Conservation (phyloP, 495 filamentous ascomycete genomes). For the Neurospora sp. region DNA sequence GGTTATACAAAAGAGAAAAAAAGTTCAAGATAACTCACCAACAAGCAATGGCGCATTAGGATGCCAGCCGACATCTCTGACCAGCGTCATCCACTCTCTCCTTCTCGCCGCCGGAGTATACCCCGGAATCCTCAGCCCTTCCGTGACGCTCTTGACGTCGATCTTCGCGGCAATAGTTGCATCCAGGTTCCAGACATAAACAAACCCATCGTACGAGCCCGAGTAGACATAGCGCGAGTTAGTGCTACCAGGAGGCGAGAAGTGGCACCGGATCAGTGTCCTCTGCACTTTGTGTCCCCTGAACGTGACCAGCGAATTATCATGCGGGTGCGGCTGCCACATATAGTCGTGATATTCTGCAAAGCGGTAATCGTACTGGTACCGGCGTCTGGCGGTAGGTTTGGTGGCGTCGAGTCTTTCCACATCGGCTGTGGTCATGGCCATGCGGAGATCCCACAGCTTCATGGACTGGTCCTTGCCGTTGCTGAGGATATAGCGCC, state of each 20-base stretch:
- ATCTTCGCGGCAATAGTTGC: conserved; percentile 74
- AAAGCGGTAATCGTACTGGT: conserved; percentile 80
- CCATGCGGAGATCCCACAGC: conserved; percentile 85
- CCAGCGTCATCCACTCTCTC: conserved; percentile 62
- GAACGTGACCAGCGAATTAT: conserved; percentile 90
- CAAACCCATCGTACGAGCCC: conserved; percentile 76
- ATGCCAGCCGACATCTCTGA: conserved; percentile 94
- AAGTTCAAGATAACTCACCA: conserved; percentile 40
- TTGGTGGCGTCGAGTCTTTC: conserved; percentile 33
- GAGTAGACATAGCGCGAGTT: conserved; percentile 89
- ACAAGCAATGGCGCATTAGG: conserved; percentile 81
- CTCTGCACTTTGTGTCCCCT: conserved; percentile 78
- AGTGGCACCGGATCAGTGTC: conserved; percentile 91
- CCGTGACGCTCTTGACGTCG: conserved; percentile 62
- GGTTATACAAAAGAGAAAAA: neutral
- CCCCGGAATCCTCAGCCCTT: conserved; percentile 3
- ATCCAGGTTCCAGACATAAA: conserved; percentile 91
- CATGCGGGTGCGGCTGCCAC: conserved; percentile 69
- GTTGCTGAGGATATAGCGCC: conserved; percentile 87
- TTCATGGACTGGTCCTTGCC: conserved; percentile 97
- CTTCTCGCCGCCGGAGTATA: neutral
- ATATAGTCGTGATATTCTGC: conserved; percentile 55
- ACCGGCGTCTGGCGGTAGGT: conserved; percentile 39
- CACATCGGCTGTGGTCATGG: conserved; percentile 60
- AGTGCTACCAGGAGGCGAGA: conserved; percentile 80